Conservation (phyloP, 2,329 filamentous ascomycete species). For the Fusarium virguliforme region DNA sequence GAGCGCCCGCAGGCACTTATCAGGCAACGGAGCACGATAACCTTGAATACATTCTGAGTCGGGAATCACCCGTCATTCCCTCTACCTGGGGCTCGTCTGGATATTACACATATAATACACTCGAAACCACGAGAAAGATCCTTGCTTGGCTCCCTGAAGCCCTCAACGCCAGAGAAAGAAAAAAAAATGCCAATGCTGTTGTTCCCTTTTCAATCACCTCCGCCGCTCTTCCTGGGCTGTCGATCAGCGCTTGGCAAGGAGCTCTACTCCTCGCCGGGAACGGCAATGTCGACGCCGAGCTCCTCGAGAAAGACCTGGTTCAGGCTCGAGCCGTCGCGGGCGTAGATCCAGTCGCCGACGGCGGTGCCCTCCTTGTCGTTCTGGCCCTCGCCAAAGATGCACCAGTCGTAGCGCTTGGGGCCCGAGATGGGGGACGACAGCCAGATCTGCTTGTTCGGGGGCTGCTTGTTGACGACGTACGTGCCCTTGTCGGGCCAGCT, state of each 20-base stretch:
- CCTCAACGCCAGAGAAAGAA: slow-evolving; percentile 38
- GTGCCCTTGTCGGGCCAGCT: slow-evolving; percentile 79
- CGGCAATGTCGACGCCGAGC: slow-evolving; percentile 76
- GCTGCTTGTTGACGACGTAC: slow-evolving; percentile 98
- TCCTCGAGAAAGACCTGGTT: slow-evolving; percentile 82
- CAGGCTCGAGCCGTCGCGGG: slow-evolving; percentile 85
- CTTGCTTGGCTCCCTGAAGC: slow-evolving; percentile 33
- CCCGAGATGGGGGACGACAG: slow-evolving; percentile 91
- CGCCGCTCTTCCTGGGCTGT: slow-evolving; percentile 28
- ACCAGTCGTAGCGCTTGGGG: slow-evolving; percentile 95
- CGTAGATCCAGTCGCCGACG: slow-evolving; percentile 86
- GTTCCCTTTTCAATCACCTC: slow-evolving; percentile 10
- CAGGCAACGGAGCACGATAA: background rate
- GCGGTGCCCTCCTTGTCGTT: slow-evolving; percentile 82
- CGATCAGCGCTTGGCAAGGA: slow-evolving; percentile 39
- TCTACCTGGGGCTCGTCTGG: slow-evolving; percentile 15
- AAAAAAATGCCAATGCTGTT: slow-evolving; percentile 28
- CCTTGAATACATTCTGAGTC: slow-evolving; percentile 38
- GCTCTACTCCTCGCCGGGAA: slow-evolving; percentile 50
- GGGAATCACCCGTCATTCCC: slow-evolving; percentile 19
- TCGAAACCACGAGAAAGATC: slow-evolving; percentile 20
- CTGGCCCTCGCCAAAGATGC: slow-evolving; percentile 80
- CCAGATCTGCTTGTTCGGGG: slow-evolving; percentile 98
- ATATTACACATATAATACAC: slow-evolving; percentile 44
- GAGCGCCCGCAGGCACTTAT: background rate